Percentiles rank a stretch among this genome's conserved stretches.
Conservation (phyloP, 2,329 filamentous ascomycete genomes). For the Apiospora koreana region DNA sequence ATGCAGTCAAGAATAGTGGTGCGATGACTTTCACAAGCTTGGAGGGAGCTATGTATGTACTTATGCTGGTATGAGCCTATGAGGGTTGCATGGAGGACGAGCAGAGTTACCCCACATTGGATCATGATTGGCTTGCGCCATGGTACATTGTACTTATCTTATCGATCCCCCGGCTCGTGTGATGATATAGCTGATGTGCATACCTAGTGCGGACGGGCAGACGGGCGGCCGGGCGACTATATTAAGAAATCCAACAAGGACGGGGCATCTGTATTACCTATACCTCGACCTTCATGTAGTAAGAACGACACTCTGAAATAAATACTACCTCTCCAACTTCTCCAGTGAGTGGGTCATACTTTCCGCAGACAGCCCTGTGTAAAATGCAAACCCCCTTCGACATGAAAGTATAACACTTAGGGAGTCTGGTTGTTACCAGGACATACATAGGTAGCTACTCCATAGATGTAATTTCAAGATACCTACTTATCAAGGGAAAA, state of each 20-base stretch:
- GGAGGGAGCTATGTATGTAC: too few species aligned
- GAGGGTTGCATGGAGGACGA: neutral
- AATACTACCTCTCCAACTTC: too few species aligned
- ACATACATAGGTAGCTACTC: too few species aligned
- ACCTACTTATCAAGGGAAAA: too few species aligned
- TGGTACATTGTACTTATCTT: neutral
- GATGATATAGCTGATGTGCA: neutral
- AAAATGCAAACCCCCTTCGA: neutral
- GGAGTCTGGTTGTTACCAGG: neutral
- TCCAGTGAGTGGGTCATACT: neutral
- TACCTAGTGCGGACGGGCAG: too few species aligned
- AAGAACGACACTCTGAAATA: too few species aligned
- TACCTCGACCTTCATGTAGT: too few species aligned
- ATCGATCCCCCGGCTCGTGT: neutral
- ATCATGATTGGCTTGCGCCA: neutral
- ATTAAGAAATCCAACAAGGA: too few species aligned
- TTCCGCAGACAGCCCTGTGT: neutral
- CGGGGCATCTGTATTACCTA: too few species aligned
- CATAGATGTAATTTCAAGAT: too few species aligned
- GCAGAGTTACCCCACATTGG: neutral
- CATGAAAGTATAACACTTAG: neutral
- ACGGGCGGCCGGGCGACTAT: too few species aligned
- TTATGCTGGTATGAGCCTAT: neutral
- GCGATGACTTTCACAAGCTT: conserved; percentile 3
- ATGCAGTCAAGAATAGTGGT: neutral